Base-by-base conservation (phyloP, 2,329 filamentous ascomycete species). In the Simplicillium sp. region DNA sequence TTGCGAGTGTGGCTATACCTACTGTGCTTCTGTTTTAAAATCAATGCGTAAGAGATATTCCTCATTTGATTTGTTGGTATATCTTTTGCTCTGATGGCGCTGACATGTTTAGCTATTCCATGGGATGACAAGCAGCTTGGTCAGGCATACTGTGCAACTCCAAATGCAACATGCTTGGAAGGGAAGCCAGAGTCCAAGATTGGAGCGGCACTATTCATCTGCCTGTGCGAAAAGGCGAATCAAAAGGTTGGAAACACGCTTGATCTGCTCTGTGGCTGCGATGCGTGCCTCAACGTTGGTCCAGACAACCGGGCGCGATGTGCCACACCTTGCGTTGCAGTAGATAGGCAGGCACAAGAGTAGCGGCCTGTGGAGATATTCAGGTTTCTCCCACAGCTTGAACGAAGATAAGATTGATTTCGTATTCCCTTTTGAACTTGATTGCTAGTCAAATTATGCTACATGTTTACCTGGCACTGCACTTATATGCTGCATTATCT, bases 1-100 rank as follows among this genome's bases (percentile, higher is more conserved):
- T 39, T 66, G 62, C 46, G 57, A 65, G 44, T 66, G 62, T 44
- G 62, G 62, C 41, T 65, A 64, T 40, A 66, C 62, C 3, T 66
- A 66, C 43, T 66, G 62, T 44, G 60, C 61, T 9, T 53, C 57
- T 2, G 62, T 66, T 11, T 51, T 66, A 15, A 54, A 58, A 51
- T 50, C 40, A 2, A 64, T 64, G 60, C 52, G 60, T 61, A 51
- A 36, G 54, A 25, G n/a, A 28, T 16, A 17, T 14, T 36, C 12
- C 11, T 17, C 8, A 9, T 7, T 17, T 14, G 13, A 5, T 16
- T 14, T 36, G 4, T 2, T 5, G 3, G 18, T 2, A 1, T 5
- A 13, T 29, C 15, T 3, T 3, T 2, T 1, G 7, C 2, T 1
- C 4, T 8, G 12, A 13, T 9, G 29, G 35, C 12, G 2, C 14